Conservation (phyloP, 371 early-diverging fungal genomes). For the Apophysomyces trapeziformis region DNA sequence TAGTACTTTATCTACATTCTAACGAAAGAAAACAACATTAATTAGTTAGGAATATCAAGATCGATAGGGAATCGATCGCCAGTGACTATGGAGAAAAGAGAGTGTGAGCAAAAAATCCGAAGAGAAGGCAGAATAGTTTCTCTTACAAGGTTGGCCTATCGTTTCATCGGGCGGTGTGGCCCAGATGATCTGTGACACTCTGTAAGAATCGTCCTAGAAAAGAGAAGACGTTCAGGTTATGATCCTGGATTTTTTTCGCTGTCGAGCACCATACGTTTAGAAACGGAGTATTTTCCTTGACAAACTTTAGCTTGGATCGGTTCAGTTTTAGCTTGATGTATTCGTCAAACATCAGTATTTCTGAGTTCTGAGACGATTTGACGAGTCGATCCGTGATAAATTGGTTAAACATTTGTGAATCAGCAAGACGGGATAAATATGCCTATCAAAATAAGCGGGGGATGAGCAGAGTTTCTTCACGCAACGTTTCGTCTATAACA, state of each 20-base stretch:
- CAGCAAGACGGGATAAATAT: slow-evolving; percentile 66
- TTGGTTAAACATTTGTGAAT: slow-evolving; percentile 83
- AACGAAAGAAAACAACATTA: not conserved
- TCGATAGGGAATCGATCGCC: slow-evolving; percentile 44
- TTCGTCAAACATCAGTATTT: slow-evolving; percentile 82
- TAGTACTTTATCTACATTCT: slow-evolving; percentile 9
- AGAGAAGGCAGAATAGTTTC: not conserved
- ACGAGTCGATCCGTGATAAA: slow-evolving; percentile 78
- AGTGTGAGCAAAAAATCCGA: not conserved
- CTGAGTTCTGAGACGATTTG: slow-evolving; percentile 68
- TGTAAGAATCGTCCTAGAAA: slow-evolving; percentile 43
- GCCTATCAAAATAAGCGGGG: slow-evolving; percentile 23
- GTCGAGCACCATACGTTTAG: slow-evolving; percentile 51
- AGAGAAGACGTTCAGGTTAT: not conserved
- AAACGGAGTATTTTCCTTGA: slow-evolving; percentile 83
- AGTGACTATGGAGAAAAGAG: slow-evolving; percentile 12
- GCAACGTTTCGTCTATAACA: not conserved
- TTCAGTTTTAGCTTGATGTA: slow-evolving; percentile 83
- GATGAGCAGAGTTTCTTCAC: not conserved
- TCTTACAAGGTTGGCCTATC: slow-evolving; percentile 11
- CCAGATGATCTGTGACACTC: slow-evolving; percentile 53
- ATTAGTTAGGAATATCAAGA: slow-evolving; percentile 19
- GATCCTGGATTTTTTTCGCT: not conserved
- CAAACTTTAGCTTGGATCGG: slow-evolving; percentile 72
- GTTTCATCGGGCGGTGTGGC: slow-evolving; percentile 38